Conservation (phyloP, 106 monocot species). For the Dioscorea alata region DNA sequence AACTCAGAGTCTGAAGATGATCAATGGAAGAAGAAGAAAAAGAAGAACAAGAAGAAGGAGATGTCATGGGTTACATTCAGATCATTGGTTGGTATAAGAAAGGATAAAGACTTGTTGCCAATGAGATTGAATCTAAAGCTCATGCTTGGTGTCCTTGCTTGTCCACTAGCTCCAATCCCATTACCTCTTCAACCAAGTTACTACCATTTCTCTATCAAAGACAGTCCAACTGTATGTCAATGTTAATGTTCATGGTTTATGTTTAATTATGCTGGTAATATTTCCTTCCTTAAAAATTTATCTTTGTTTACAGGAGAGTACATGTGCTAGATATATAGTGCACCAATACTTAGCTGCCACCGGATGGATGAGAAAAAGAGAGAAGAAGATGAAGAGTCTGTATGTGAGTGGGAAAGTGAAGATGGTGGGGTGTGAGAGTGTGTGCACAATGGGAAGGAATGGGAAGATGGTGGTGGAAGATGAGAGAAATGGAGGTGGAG, state of each 20-base stretch:
- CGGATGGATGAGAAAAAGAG: conserved; percentile 28
- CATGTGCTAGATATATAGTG: conserved; percentile 49
- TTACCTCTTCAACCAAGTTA: conserved; percentile 5
- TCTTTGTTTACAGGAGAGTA: conserved; percentile 22
- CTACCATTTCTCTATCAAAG: conserved; percentile 12
- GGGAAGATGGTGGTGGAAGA: too few species aligned
- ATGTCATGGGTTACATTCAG: not conserved
- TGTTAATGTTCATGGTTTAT: not conserved
- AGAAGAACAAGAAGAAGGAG: conserved; percentile 25
- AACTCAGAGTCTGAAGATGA: conserved; percentile 1
- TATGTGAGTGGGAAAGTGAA: conserved; percentile 37
- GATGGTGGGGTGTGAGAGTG: conserved; percentile 22
- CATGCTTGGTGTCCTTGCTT: conserved; percentile 43
- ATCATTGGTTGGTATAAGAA: too few species aligned
- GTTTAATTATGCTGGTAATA: too few species aligned
- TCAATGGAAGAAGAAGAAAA: conserved; percentile 5
- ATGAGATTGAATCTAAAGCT: conserved; percentile 31
- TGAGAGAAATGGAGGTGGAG: too few species aligned
- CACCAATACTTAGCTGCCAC: conserved; percentile 62
- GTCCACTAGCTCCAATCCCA: conserved; percentile 52
- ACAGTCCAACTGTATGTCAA: conserved; percentile 26
- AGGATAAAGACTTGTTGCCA: not conserved
- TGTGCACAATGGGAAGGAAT: not conserved
- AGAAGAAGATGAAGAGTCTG: conserved; percentile 28
- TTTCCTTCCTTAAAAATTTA: not conserved